Evolutionary conservation across 352 stramenopile genomes (phyloP), one percentile per base, ranked within the genome.

Genomic region (Pelagophyceae sp.): DNA sequence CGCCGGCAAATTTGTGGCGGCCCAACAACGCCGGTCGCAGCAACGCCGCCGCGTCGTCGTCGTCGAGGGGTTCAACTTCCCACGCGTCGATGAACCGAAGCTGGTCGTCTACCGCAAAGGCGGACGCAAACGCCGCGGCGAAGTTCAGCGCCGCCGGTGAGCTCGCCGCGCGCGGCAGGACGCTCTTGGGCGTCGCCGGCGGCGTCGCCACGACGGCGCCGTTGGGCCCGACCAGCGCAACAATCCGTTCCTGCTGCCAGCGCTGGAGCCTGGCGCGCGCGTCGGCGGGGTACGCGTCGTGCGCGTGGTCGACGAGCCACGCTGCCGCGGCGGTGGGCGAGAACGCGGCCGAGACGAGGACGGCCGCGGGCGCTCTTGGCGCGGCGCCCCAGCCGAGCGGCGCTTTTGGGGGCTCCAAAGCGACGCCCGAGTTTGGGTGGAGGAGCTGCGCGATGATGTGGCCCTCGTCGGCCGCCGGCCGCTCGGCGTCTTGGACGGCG

Each of bases 221-320:
- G 11, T 54, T 23, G 45, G 11, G 11, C 35, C 5, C 35, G 29
- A 40, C 61, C 6, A 1, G 17, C 1, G 38, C 67, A 37, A 74
- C 35, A n/a, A 74, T 54, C 35, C n/a, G 33, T 23, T 6, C 2
- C 6, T 32, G 5, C 35, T 58, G 11, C 67, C 67, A 74, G 20
- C 19, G 35, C 15, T 50, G 35, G 33, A 74, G 38, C 5, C 38
- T 11, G 15, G 15, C 15, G 2, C 6, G 35, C 5, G 67, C 67
- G 23, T 11, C 23, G 2, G 20, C 67, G 19, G 1, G 1, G 35
- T 27, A 17, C 33, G 2, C 23, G 35, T 50, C 67, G 67, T 74
- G 67, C 19, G 35, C 67, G 38, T 74, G 67, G 1, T 74, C 35
- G 15, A 58, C 67, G 67, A 74, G 67, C 67, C 67, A 74, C 67